Percentiles rank a stretch among this genome's conserved stretches.
Evolutionary conservation across 352 stramenopile genomes (phyloP).

Genomic region (Pythium rishiriense): DNA sequence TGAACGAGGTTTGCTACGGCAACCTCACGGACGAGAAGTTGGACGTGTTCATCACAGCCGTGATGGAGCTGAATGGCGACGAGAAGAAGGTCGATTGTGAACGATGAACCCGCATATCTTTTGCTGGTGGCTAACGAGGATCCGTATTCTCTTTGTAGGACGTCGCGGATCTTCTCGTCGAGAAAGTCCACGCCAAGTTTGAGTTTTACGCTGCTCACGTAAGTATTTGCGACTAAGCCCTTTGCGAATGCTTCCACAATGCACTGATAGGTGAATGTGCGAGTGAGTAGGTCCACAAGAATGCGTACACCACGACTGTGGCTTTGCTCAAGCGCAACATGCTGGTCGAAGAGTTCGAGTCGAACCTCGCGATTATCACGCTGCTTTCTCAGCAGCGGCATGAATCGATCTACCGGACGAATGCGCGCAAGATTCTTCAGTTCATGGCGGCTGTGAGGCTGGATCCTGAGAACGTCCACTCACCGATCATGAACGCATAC

Average conservation of each 20-base stretch:
- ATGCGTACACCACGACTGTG: conserved; percentile 69
- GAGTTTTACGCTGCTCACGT: conserved; percentile 83
- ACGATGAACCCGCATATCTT: no score
- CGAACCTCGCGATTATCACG: conserved; percentile 76
- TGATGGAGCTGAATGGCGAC: conserved; percentile 70
- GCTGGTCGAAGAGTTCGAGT: conserved; percentile 76
- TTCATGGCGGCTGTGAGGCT: conserved; percentile 75
- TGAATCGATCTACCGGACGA: conserved; percentile 78
- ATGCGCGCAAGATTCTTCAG: conserved; percentile 85
- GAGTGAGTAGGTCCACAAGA: conserved; percentile 80
- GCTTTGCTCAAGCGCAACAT: conserved; percentile 78
- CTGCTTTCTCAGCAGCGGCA: conserved; percentile 84
- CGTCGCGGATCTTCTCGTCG: conserved; percentile 76
- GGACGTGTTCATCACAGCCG: conserved; percentile 60
- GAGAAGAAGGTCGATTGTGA: conserved; percentile 55
- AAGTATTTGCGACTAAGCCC: background rate
- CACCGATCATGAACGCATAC: conserved; percentile 28
- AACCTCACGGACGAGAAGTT: conserved; percentile 74
- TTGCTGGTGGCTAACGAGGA: background rate
- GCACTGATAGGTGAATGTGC: no score
- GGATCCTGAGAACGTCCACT: conserved; percentile 79
- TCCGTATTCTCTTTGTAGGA: conserved; percentile 36
- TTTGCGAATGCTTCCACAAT: background rate
- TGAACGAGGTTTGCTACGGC: conserved; percentile 84
- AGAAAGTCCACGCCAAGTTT: conserved; percentile 82